Percentiles rank a stretch among this genome's conserved stretches.
These are phyloP conservation scores for Citrus inodora DNA, from an alignment of 345 rosid species.

Conservation along the genomic window DNA sequence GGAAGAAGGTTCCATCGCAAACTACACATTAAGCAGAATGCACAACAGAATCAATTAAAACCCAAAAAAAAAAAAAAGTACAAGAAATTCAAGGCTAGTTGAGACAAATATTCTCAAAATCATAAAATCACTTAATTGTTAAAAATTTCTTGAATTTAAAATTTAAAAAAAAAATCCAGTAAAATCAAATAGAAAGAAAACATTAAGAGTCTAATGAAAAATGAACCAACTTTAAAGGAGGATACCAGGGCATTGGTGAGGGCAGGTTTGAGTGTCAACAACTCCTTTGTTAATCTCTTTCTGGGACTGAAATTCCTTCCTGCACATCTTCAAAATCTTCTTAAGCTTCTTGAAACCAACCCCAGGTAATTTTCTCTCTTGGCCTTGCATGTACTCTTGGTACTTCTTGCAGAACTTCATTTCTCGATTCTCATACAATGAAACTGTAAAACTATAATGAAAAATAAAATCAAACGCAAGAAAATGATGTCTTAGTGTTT, in stretches of 20 bases:
- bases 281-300: constrained; percentile 16
- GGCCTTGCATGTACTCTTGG: constrained; percentile 71
- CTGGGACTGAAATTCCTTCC: constrained; percentile 34
- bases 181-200: not conserved
- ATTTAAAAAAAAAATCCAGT: no score
- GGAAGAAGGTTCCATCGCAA: constrained; percentile 93
- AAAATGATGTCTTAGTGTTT: not conserved
- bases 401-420: constrained; percentile 97
- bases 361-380: constrained; percentile 59
- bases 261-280: constrained; percentile 35
- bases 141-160: no score
- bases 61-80: no score
- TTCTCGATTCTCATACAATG: not conserved
- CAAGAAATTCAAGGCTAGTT: not conserved
- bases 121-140: not conserved
- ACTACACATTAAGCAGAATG: constrained; percentile 38
- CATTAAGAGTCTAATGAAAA: not conserved
- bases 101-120: not conserved
- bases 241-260: constrained; percentile 59
- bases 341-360: constrained; percentile 88
- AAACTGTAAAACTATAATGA: not conserved
- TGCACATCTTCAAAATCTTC: constrained; percentile 72
- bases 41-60: no score
- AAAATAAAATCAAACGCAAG: not conserved
- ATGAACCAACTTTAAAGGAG: not conserved